phyloP scores from a whole-genome alignment of 768 basidiomycete species.

The Tulasnella sp. region DNA sequence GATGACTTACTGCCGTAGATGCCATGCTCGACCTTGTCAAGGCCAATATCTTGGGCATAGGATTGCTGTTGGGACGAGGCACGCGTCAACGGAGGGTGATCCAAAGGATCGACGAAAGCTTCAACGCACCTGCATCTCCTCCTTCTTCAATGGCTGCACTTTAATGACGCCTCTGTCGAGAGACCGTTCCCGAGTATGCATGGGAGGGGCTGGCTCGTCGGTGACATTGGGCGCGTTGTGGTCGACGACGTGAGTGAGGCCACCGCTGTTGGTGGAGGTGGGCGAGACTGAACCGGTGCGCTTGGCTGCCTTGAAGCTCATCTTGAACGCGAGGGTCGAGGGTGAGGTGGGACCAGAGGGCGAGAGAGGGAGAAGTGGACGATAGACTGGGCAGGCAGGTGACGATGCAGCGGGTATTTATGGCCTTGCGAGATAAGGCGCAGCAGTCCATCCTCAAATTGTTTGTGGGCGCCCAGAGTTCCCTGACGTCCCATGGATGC shows the following conservation, averaged over 20 bases:
- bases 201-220: neutral
- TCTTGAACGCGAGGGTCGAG: neutral
- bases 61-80: conserved; percentile 48
- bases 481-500: neutral
- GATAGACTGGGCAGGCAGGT: neutral
- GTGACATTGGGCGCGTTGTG: conserved; percentile 15
- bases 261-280: neutral
- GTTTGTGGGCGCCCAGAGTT: neutral
- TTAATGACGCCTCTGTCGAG: conserved; percentile 41
- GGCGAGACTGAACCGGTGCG: neutral
- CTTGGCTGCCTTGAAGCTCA: neutral
- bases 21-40: conserved; percentile 62
- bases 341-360: neutral
- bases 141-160: conserved; percentile 76
- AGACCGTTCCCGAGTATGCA: neutral
- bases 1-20: conserved; percentile 48
- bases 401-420: neutral
- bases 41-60: conserved; percentile 83
- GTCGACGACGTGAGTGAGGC: conserved; percentile 18
- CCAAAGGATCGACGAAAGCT: neutral
- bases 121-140: conserved; percentile 68
- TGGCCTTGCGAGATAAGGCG: neutral
- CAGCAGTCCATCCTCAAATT: neutral
- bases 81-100: neutral
- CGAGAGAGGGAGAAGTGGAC: neutral